These are phyloP conservation scores for Wilhelminamyces savonicus DNA, from an alignment of 805 yeast genomes.

Conservation along the genomic window DNA sequence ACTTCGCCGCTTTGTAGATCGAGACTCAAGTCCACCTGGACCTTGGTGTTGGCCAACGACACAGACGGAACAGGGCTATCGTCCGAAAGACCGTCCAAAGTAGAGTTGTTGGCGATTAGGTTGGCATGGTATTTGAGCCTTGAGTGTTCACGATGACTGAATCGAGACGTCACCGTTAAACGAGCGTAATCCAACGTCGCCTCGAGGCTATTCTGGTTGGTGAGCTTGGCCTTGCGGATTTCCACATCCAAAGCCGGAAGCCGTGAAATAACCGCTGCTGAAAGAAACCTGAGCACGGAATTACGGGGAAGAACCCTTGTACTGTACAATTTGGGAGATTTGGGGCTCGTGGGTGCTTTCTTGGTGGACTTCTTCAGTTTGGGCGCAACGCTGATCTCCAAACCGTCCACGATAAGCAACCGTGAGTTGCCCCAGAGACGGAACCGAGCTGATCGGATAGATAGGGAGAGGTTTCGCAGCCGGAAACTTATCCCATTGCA, in stretches of 20 bases:
- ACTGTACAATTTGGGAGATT: too few relatives aligned
- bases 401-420: constrained; percentile 23
- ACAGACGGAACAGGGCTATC: constrained; percentile 2
- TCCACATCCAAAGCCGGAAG: too few relatives aligned
- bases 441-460: constrained; percentile 19
- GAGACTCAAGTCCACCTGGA: constrained; percentile 10
- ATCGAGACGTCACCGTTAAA: constrained; percentile 13
- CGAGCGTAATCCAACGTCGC: constrained; percentile 13
- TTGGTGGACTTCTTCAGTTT: neutral
- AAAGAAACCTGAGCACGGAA: too few relatives aligned
- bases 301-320: too few relatives aligned
- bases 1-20: constrained; percentile 12
- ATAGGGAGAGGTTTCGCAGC: constrained; percentile 7
- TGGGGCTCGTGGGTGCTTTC: constrained; percentile 1
- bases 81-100: constrained; percentile 5
- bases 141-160: constrained; percentile 9
- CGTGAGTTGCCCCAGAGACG: constrained; percentile 35
- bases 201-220: constrained; percentile 1
- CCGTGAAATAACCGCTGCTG: too few relatives aligned
- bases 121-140: constrained; percentile 12
- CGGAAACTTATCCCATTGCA: constrained; percentile 22
- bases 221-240: constrained; percentile 7
- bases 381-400: too few relatives aligned
- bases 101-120: constrained; percentile 7
- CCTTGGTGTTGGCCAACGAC: constrained; percentile 5